A percentile compares a stretch with the other conserved stretches of the same genome.
These are phyloP conservation scores for Brassica cretica DNA, from an alignment of 345 rosid species.

Conservation along the genomic window DNA sequence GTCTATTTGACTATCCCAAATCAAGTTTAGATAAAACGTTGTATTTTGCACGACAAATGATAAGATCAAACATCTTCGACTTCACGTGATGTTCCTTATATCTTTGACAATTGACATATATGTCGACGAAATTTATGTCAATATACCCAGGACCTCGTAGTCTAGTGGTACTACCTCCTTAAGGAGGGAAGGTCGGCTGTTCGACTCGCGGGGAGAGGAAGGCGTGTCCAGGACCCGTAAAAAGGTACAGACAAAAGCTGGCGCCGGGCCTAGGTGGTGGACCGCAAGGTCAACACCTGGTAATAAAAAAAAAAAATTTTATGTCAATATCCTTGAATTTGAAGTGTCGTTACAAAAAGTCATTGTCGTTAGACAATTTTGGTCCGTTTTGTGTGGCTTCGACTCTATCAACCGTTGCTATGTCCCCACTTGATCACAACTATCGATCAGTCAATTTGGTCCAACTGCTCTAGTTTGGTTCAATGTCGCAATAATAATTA, in stretches of 20 bases:
- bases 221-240: too few relatives aligned
- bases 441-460: constrained; percentile 31
- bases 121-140: constrained; percentile 39
- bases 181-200: too few relatives aligned
- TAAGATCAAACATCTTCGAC: constrained; percentile 31
- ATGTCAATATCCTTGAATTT: constrained; percentile 15
- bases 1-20: constrained; percentile 11
- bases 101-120: constrained; percentile 36
- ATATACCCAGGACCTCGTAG: too few relatives aligned
- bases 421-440: constrained; percentile 39
- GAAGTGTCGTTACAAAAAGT: constrained; percentile 28
- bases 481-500: constrained; percentile 18
- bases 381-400: constrained; percentile 23
- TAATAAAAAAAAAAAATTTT: too few relatives aligned
- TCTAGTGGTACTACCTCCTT: too few relatives aligned
- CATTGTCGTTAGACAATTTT: constrained; percentile 28
- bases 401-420: constrained; percentile 31
- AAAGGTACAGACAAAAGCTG: too few relatives aligned
- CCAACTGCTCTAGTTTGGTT: constrained; percentile 33
- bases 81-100: constrained; percentile 37
- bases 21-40: constrained; percentile 12
- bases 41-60: constrained; percentile 28
- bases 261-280: too few relatives aligned
- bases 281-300: too few relatives aligned
- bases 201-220: too few relatives aligned